phyloP scores from a whole-genome alignment of 305 asterid species.

The Petunia hybrid region DNA sequence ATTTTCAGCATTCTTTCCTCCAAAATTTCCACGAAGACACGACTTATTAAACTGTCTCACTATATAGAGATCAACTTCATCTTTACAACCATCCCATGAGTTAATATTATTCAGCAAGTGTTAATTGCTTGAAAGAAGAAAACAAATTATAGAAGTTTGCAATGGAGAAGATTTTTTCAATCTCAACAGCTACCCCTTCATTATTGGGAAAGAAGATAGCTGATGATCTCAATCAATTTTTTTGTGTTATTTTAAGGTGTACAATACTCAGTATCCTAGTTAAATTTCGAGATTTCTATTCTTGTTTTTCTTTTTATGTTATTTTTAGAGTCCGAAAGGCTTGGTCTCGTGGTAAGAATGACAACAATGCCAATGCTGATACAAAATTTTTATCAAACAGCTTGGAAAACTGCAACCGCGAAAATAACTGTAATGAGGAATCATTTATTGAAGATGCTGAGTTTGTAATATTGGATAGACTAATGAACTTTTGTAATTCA shows the following conservation, averaged over 20 bases:
- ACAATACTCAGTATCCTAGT: conserved; percentile 37
- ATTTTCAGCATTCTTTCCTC: conserved; percentile 20
- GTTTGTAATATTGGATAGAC: conserved; percentile 32
- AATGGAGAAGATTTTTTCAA: conserved; percentile 20
- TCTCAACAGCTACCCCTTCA: neutral
- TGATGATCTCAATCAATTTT: conserved; percentile 36
- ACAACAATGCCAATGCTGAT: neutral
- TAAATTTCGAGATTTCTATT: conserved; percentile 44
- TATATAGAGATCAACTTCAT: neutral
- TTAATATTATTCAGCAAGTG: neutral
- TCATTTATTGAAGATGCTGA: conserved; percentile 34
- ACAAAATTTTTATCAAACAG: neutral
- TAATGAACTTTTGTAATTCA: conserved; percentile 32
- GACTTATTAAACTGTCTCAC: neutral
- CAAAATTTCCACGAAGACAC: conserved; percentile 12
- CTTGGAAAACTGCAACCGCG: neutral
- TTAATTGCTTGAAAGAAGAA: neutral
- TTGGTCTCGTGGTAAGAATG: neutral
- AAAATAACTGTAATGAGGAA: neutral
- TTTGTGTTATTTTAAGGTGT: conserved; percentile 38
- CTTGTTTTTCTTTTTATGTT: conserved; percentile 27
- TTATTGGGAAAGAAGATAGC: conserved; percentile 3
- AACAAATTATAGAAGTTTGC: neutral
- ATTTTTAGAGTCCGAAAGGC: neutral
- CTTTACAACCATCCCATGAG: neutral